Conservation (phyloP, 306 rosid species). For the Hippophae tibetana region DNA sequence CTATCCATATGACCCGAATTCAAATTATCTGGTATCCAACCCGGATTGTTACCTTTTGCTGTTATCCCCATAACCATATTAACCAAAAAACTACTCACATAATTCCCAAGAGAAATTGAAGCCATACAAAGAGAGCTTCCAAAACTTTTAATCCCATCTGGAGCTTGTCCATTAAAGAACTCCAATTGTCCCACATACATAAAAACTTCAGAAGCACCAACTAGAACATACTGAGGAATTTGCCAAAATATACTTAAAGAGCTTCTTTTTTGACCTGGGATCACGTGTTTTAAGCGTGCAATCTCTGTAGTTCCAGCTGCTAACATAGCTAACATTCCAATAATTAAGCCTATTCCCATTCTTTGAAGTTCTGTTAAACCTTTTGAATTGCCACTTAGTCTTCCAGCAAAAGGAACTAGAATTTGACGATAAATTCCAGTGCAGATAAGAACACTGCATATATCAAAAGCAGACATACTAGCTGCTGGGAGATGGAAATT, state of each 20-base stretch:
- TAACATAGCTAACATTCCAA: slow-evolving; percentile 52
- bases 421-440: slow-evolving; percentile 43
- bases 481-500: slow-evolving; percentile 54
- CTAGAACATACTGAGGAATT: slow-evolving; percentile 54
- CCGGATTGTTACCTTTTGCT: slow-evolving; percentile 34
- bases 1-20: slow-evolving; percentile 59
- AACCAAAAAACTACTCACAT: slow-evolving; percentile 48
- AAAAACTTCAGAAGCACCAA: slow-evolving; percentile 68
- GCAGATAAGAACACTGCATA: slow-evolving; percentile 43
- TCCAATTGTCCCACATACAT: slow-evolving; percentile 72
- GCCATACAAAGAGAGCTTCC: slow-evolving; percentile 84
- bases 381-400: slow-evolving; percentile 25
- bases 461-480: slow-evolving; percentile 69
- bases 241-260: slow-evolving; percentile 65
- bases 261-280: slow-evolving; percentile 27
- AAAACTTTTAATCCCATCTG: slow-evolving; percentile 73
- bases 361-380: slow-evolving; percentile 58
- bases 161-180: slow-evolving; percentile 65
- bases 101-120: slow-evolving; percentile 61
- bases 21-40: slow-evolving; percentile 61
- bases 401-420: slow-evolving; percentile 41
- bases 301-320: slow-evolving; percentile 54
- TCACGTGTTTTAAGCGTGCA: slow-evolving; percentile 37
- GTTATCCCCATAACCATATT: slow-evolving; percentile 48
- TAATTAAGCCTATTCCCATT: slow-evolving; percentile 62